Conservation (phyloP, 1,139 yeast species). For the Kurtzmaniella quercitrusa region DNA sequence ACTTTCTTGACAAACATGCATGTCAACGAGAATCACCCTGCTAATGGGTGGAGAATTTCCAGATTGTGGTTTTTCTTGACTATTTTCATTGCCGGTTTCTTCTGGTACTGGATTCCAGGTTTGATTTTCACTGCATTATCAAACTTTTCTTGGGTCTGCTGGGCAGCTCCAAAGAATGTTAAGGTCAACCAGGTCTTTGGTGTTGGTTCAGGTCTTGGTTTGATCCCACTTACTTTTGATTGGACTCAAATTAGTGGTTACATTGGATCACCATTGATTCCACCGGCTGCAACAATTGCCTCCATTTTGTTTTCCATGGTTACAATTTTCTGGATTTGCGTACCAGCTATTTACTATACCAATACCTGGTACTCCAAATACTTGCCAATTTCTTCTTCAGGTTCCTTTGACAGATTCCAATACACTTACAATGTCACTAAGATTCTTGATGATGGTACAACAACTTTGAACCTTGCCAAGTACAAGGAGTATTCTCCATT, state of each 20-base stretch:
- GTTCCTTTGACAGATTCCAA: constrained; percentile 37
- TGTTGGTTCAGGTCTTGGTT: constrained; percentile 54
- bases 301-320: constrained; percentile 48
- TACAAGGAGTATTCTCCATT: constrained; percentile 57
- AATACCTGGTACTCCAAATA: constrained; percentile 43
- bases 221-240: constrained; percentile 48
- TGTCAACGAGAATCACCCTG: constrained; percentile 54
- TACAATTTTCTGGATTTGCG: constrained; percentile 37
- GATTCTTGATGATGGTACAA: constrained; percentile 35
- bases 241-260: constrained; percentile 51
- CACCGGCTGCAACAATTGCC: constrained; percentile 57
- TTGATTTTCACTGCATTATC: constrained; percentile 33
- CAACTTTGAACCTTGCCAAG: constrained; percentile 41
- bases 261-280: constrained; percentile 62
- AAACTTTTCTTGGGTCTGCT: constrained; percentile 35
- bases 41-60: constrained; percentile 39
- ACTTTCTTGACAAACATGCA: constrained; percentile 58
- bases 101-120: constrained; percentile 44
- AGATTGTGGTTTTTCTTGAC: constrained; percentile 30
- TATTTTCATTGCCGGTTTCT: constrained; percentile 25
- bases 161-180: constrained; percentile 42
- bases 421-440: constrained; percentile 30
- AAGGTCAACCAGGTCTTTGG: constrained; percentile 63
- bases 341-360: constrained; percentile 40
- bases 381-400: constrained; percentile 39